Conservation (phyloP, 2,329 filamentous ascomycete species). For the Plectosphaerella plurivora region DNA sequence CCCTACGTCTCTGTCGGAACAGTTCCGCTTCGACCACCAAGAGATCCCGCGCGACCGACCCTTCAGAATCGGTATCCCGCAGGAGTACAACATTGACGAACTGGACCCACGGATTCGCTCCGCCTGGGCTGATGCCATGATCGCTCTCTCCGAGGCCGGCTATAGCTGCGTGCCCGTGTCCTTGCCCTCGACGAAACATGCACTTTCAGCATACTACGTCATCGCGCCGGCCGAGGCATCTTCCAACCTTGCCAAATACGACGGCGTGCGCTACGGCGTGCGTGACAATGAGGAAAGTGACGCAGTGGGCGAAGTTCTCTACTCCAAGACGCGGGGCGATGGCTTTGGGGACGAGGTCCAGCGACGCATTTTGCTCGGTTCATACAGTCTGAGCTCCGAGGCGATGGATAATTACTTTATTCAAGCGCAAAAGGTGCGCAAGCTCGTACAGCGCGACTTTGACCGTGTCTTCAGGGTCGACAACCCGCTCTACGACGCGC, state of each 20-base stretch:
- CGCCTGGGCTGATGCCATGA: slow-evolving; percentile 64
- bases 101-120: slow-evolving; percentile 64
- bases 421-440: slow-evolving; percentile 82
- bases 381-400: slow-evolving; percentile 83
- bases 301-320: slow-evolving; percentile 61
- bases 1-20: slow-evolving; percentile 63
- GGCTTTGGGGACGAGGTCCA: slow-evolving; percentile 83
- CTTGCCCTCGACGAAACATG: slow-evolving; percentile 77
- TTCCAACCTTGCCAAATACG: slow-evolving; percentile 94
- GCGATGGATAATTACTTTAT: slow-evolving; percentile 97
- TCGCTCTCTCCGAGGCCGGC: slow-evolving; percentile 56
- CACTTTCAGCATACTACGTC: slow-evolving; percentile 91
- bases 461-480: slow-evolving; percentile 66
- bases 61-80: slow-evolving; percentile 52
- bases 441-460: slow-evolving; percentile 83
- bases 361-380: slow-evolving; percentile 80
- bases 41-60: slow-evolving; percentile 12
- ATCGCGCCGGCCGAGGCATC: slow-evolving; percentile 92
- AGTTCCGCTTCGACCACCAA: slow-evolving; percentile 40
- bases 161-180: slow-evolving; percentile 71
- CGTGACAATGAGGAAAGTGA: slow-evolving; percentile 43
- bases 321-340: slow-evolving; percentile 67
- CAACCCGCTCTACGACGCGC: slow-evolving; percentile 61
- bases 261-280: slow-evolving; percentile 87
- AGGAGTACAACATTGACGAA: slow-evolving; percentile 86